Evolutionary conservation across 306 rosid genomes (phyloP), one percentile per base, ranked within the genome.

Genomic region (Medicago lupulina): DNA sequence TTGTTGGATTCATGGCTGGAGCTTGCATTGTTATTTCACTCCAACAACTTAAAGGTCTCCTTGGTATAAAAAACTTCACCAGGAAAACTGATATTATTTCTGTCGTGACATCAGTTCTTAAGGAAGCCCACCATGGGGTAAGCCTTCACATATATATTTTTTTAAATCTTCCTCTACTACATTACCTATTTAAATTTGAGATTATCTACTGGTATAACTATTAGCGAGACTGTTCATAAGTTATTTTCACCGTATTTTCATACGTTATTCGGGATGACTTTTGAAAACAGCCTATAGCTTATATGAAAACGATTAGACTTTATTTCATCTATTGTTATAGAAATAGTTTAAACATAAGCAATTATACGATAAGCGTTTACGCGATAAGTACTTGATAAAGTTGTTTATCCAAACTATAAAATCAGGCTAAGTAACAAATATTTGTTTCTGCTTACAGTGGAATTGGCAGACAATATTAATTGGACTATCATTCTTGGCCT

Each of bases 1-100:
- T 94, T 61, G 90, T 92, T 67, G 97, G 98, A 21, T 94, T 94
- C 86, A 92, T 94, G 97, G 93, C 78, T 21, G 98, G 98, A 63
- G 95, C 98, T 18, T 89, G 97, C 64, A 70, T 94, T 54, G 92
- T 93, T 46, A 94, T 94, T 76, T 70, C 86, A 80, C 88, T 94
- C 57, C 97, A 94, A 58, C 98, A 94, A 75, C 97, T 92, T 7
- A 94, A 91, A 72, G 98, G 97, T 73, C 79, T 94, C 3, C 82
- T 94, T 18, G 98, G 98, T 62, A 73, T 94, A 31, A 9, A 9
- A 69, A 5, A 5, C 0, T 92, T 94, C 83, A 90, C 98, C 0
- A 92, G 80, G 87, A 94, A 92, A 59, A 87, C 92, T 10, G 97
- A 94, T 81, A 75, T 92, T 73, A 31, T 90, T 62, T 88, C 92